These are phyloP conservation scores for Aspergillus sclerotiicarbonarius DNA, from an alignment of 495 filamentous ascomycete species.

Conservation along the genomic window DNA sequence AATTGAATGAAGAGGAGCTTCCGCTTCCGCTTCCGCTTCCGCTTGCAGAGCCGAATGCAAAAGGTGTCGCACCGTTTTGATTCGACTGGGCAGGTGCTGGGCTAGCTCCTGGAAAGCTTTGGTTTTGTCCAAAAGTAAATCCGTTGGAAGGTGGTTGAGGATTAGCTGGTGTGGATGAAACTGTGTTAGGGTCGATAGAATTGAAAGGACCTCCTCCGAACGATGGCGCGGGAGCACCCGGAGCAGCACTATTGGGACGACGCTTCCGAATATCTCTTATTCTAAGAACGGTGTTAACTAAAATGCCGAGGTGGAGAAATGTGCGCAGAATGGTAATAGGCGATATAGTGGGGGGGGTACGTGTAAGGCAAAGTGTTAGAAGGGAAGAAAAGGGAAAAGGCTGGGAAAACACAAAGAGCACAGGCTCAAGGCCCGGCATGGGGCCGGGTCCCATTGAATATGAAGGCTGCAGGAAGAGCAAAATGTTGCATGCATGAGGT, in stretches of 20 bases:
- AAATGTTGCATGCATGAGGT: constrained; percentile 6
- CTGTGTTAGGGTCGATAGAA: constrained; percentile 27
- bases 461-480: constrained; percentile 1
- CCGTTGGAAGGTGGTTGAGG: constrained; percentile 31
- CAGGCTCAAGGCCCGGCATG: neutral
- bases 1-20: constrained; percentile 36
- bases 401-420: neutral
- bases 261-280: constrained; percentile 38
- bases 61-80: constrained; percentile 32
- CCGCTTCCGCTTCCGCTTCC: constrained; percentile 16
- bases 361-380: neutral
- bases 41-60: constrained; percentile 37
- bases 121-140: constrained; percentile 47
- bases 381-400: constrained; percentile 7
- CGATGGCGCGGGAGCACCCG: constrained; percentile 22
- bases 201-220: constrained; percentile 29
- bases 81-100: constrained; percentile 25
- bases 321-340: neutral
- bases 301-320: constrained; percentile 5
- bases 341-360: neutral
- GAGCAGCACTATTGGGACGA: constrained; percentile 23
- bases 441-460: neutral
- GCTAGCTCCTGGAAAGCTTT: constrained; percentile 44
- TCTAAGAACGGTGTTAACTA: constrained; percentile 23
- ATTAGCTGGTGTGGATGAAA: constrained; percentile 26